Evolutionary conservation across 768 basidiomycete species (phyloP).

Genomic region (Boletus tomentosulus): DNA sequence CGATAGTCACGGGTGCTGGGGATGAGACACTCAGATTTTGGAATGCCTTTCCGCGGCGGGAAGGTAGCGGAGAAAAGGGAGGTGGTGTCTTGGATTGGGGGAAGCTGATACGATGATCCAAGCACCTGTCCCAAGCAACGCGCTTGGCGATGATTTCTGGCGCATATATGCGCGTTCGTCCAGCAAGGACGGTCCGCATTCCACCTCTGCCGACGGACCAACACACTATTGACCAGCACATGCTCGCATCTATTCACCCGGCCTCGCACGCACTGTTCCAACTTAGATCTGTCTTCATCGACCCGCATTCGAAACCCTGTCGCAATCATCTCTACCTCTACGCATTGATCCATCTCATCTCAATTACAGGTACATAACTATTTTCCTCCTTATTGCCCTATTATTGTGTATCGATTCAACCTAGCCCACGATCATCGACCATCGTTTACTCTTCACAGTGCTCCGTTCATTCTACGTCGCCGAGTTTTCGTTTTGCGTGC

Average conservation of each 20-base stretch:
- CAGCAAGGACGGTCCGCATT: not conserved
- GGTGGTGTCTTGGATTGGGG: slow-evolving; percentile 45
- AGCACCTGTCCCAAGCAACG: not conserved
- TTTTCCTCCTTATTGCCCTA: slow-evolving; percentile 25
- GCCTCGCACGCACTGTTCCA: slow-evolving; percentile 12
- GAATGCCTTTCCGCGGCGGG: slow-evolving; percentile 91
- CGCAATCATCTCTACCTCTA: slow-evolving; percentile 10
- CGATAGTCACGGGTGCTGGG: slow-evolving; percentile 96
- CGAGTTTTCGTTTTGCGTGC: slow-evolving; percentile 18
- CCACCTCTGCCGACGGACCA: slow-evolving; percentile 7
- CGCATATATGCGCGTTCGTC: slow-evolving; percentile 6
- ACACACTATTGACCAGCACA: slow-evolving; percentile 22
- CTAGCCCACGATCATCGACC: slow-evolving; percentile 9
- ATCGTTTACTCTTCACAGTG: slow-evolving; percentile 7
- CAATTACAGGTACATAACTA: slow-evolving; percentile 24
- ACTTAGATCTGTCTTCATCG: slow-evolving; percentile 21
- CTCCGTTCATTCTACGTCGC: slow-evolving; percentile 12
- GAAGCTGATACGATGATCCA: slow-evolving; percentile 45
- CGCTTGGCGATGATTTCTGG: not conserved
- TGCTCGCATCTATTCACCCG: slow-evolving; percentile 26
- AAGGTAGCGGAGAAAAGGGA: slow-evolving; percentile 36
- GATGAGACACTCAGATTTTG: slow-evolving; percentile 97
- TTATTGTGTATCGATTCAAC: slow-evolving; percentile 24
- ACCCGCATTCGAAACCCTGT: slow-evolving; percentile 16
- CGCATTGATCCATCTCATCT: not conserved